phyloP scores from a whole-genome alignment of 1,284 basidiomycete species.

The Malassezia caprae region DNA sequence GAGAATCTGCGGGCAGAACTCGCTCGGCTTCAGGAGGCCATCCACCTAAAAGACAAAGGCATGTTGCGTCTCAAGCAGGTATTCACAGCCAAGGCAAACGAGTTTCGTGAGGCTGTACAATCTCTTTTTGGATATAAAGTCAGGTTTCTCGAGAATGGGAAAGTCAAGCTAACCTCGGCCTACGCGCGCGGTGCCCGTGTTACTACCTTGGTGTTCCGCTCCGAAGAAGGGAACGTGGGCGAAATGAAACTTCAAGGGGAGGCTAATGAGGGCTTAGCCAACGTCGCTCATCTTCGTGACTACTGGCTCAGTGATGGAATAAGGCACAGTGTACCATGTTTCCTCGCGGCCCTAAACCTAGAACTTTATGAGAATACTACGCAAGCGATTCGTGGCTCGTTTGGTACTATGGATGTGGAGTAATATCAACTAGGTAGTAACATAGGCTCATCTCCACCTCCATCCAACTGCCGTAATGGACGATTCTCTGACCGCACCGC shows the following conservation, averaged over 20 bases:
- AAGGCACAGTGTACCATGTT: slow-evolving; percentile 53
- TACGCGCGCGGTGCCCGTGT: slow-evolving; percentile 53
- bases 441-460: neutral
- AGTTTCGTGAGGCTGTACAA: slow-evolving; percentile 69
- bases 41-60: slow-evolving; percentile 59
- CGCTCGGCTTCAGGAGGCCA: slow-evolving; percentile 54
- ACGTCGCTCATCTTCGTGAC: slow-evolving; percentile 41
- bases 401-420: slow-evolving; percentile 13
- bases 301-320: slow-evolving; percentile 52
- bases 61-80: slow-evolving; percentile 61
- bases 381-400: slow-evolving; percentile 16
- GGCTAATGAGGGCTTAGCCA: slow-evolving; percentile 28
- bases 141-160: slow-evolving; percentile 70
- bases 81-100: slow-evolving; percentile 63
- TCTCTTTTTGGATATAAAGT: slow-evolving; percentile 73
- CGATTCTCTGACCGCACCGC: neutral
- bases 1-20: slow-evolving; percentile 60
- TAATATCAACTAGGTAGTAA: neutral
- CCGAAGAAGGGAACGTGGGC: slow-evolving; percentile 52
- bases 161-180: slow-evolving; percentile 68
- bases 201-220: slow-evolving; percentile 51
- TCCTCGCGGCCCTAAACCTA: slow-evolving; percentile 52
- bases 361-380: slow-evolving; percentile 49
- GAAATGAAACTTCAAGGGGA: slow-evolving; percentile 53
- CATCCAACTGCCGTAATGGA: neutral